A percentile compares a stretch with the other conserved stretches of the same genome.
These are phyloP conservation scores for Globisporangium takayamanum DNA, from an alignment of 352 stramenopile genomes.

Conservation along the genomic window DNA sequence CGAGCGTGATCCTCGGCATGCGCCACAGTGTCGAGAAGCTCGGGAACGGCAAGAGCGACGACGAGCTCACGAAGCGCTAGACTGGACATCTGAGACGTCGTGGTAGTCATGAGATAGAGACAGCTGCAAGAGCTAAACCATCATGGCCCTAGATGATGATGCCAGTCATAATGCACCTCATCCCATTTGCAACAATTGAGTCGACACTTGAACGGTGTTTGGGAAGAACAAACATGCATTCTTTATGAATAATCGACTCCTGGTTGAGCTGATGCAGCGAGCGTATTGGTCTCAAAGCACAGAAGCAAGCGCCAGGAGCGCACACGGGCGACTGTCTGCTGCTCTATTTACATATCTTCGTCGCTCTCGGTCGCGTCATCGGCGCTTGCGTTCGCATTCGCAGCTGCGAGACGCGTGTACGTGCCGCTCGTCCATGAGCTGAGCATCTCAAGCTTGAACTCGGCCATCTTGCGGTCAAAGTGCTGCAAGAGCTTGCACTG, in stretches of 20 bases:
- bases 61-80: constrained; percentile 51
- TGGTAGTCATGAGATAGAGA: background rate
- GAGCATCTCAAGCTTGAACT: constrained; percentile 78
- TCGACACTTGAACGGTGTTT: background rate
- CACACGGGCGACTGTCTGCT: background rate
- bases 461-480: constrained; percentile 86
- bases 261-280: background rate
- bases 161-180: background rate
- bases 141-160: background rate
- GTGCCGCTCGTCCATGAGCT: constrained; percentile 71
- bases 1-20: constrained; percentile 70
- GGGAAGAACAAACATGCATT: constrained; percentile 16
- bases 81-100: background rate
- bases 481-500: constrained; percentile 94
- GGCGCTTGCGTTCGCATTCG: constrained; percentile 29
- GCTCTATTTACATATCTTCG: constrained; percentile 23
- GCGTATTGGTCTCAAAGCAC: background rate
- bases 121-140: no score
- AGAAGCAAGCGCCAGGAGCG: background rate
- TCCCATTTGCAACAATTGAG: background rate
- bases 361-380: constrained; percentile 29
- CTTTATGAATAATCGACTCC: constrained; percentile 16
- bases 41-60: constrained; percentile 70
- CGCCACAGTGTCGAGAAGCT: constrained; percentile 74
- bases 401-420: constrained; percentile 64